Evolutionary conservation across 2,329 filamentous ascomycete genomes (phyloP).

Genomic region (Capronia epimyces): DNA sequence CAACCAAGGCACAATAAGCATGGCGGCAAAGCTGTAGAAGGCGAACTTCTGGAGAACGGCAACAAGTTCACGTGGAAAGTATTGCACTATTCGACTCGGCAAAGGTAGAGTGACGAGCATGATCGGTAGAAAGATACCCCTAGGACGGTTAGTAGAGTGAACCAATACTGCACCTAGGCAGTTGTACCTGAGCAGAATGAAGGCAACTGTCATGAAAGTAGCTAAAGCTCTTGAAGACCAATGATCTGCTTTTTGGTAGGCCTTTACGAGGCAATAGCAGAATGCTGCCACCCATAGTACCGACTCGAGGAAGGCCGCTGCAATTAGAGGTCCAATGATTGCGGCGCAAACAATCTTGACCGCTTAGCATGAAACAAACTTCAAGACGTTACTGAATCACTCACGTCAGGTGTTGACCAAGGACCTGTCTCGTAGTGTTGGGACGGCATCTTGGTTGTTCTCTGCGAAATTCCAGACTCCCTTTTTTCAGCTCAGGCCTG

Average conservation of each 20-base stretch:
- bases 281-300: conserved; percentile 93
- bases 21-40: conserved; percentile 83
- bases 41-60: conserved; percentile 83
- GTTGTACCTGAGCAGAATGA: conserved; percentile 67
- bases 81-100: conserved; percentile 62
- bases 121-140: conserved; percentile 79
- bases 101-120: conserved; percentile 91
- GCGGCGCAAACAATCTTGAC: conserved; percentile 74
- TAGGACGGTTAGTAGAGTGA: conserved; percentile 34
- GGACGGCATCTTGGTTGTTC: conserved; percentile 2
- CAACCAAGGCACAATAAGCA: conserved; percentile 84
- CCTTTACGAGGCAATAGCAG: conserved; percentile 82
- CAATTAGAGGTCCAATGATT: conserved; percentile 73
- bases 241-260: conserved; percentile 82
- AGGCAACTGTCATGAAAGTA: conserved; percentile 66
- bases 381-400: neutral
- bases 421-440: conserved; percentile 2
- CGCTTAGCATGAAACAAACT: neutral
- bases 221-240: conserved; percentile 75
- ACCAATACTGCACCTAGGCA: neutral
- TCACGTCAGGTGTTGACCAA: conserved; percentile 20
- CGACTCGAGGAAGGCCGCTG: conserved; percentile 86
- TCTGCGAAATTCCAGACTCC: neutral
- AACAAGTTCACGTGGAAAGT: conserved; percentile 68
- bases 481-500: neutral